Conservation (phyloP, 2,329 filamentous ascomycete species). For the Alternaria longipes region DNA sequence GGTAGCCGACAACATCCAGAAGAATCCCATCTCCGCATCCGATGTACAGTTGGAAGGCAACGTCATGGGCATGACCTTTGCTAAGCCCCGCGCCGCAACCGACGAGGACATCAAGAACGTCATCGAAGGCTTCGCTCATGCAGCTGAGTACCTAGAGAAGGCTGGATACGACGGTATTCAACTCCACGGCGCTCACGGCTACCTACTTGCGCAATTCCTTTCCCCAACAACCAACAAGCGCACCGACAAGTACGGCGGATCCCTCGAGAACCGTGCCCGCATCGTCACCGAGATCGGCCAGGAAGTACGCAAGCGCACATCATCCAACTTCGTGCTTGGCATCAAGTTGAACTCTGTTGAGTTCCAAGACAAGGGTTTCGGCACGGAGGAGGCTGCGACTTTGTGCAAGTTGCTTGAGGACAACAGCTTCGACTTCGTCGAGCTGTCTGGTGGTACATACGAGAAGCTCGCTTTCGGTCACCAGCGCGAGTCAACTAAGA, state of each 20-base stretch:
- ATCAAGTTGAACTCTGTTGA: conserved; percentile 70
- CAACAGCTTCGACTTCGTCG: conserved; percentile 65
- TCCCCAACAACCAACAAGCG: conserved; percentile 54
- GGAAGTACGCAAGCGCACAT: conserved; percentile 50
- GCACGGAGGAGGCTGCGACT: conserved; percentile 60
- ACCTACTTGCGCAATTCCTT: conserved; percentile 58
- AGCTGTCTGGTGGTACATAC: conserved; percentile 69
- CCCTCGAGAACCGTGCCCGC: conserved; percentile 55
- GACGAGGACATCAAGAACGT: conserved; percentile 65
- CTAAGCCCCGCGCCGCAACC: conserved; percentile 63
- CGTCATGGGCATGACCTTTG: conserved; percentile 60
- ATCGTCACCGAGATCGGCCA: conserved; percentile 54
- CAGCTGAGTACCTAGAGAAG: conserved; percentile 69
- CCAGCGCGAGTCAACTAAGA: conserved; percentile 63
- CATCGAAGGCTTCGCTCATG: conserved; percentile 68
- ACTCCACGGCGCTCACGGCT: conserved; percentile 58
- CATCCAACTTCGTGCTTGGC: conserved; percentile 56
- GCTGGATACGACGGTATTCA: conserved; percentile 66
- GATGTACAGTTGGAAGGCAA: conserved; percentile 50
- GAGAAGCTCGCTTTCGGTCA: conserved; percentile 63
- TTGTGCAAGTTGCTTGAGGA: conserved; percentile 61
- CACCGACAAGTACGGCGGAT: conserved; percentile 57
- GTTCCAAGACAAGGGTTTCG: conserved; percentile 63
- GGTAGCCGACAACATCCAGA: conserved; percentile 55
- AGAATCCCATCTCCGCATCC: conserved; percentile 61